Conservation (phyloP, 495 filamentous ascomycete species). For the Neurospora tetraspora region DNA sequence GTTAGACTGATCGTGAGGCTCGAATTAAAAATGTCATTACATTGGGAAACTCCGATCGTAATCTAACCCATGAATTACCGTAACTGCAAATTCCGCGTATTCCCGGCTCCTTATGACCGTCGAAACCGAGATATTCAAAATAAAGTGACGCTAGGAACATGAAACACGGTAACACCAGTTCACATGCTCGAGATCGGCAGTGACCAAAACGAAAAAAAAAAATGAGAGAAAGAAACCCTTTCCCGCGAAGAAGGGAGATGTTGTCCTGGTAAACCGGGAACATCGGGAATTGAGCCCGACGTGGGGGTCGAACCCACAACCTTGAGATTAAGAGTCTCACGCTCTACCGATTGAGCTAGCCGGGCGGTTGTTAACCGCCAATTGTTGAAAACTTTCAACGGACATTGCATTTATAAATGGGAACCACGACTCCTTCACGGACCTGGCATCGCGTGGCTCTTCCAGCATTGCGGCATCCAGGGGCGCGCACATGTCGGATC, state of each 20-base stretch:
- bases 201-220: not conserved
- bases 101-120: not conserved
- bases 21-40: not conserved
- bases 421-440: not conserved
- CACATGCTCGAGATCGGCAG: not conserved
- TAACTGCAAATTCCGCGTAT: not conserved
- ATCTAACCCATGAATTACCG: not conserved
- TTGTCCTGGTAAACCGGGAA: not conserved
- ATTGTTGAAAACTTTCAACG: not conserved
- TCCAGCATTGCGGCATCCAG: not conserved
- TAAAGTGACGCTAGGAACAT: not conserved
- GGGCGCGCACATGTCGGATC: not conserved
- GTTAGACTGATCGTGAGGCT: not conserved
- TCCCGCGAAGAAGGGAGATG: not conserved
- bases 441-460: not conserved
- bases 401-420: not conserved
- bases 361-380: constrained; percentile 13
- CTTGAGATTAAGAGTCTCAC: constrained; percentile 60
- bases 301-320: not conserved
- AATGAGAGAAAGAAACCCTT: not conserved
- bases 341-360: constrained; percentile 81
- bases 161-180: not conserved
- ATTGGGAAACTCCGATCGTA: not conserved
- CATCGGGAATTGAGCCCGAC: not conserved
- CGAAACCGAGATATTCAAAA: not conserved